phyloP scores from a whole-genome alignment of 1,284 basidiomycete species.

The Malassezia furfur region DNA sequence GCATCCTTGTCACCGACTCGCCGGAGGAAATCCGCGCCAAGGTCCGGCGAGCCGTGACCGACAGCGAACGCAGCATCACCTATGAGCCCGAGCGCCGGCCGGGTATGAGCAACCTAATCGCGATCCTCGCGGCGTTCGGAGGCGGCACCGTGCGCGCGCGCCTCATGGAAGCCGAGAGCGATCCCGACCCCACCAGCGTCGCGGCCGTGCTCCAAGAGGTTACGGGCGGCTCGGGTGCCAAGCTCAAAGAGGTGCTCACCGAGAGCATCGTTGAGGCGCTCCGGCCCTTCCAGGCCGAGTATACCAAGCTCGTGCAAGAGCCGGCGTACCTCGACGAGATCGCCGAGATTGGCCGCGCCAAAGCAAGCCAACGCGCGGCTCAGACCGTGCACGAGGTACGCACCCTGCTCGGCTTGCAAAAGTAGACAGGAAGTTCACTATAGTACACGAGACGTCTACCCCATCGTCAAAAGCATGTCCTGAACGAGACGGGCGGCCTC shows the following conservation, averaged over 20 bases:
- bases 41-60: slow-evolving; percentile 73
- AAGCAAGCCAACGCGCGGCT: slow-evolving; percentile 58
- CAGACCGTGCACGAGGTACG: slow-evolving; percentile 63
- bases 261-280: slow-evolving; percentile 65
- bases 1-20: slow-evolving; percentile 75
- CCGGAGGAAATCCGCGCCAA: slow-evolving; percentile 60
- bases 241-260: slow-evolving; percentile 64
- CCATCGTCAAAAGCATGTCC: slow-evolving; percentile 8
- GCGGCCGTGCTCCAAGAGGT: slow-evolving; percentile 50
- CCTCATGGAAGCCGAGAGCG: slow-evolving; percentile 1
- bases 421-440: neutral
- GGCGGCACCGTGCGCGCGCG: slow-evolving; percentile 51
- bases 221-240: slow-evolving; percentile 56
- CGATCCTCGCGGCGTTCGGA: slow-evolving; percentile 56
- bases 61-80: slow-evolving; percentile 59
- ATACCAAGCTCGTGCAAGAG: slow-evolving; percentile 59
- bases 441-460: slow-evolving; percentile 5
- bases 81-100: slow-evolving; percentile 70
- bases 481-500: slow-evolving; percentile 53
- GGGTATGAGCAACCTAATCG: slow-evolving; percentile 72
- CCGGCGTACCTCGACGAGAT: slow-evolving; percentile 59
- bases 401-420: slow-evolving; percentile 57
- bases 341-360: slow-evolving; percentile 58
- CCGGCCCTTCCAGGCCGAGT: slow-evolving; percentile 62
- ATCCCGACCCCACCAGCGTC: slow-evolving; percentile 45